A percentile compares a stretch with the other conserved stretches of the same genome.
These are phyloP conservation scores for Lonicera japonica DNA, from an alignment of 129 eudicot genomes.

Conservation along the genomic window DNA sequence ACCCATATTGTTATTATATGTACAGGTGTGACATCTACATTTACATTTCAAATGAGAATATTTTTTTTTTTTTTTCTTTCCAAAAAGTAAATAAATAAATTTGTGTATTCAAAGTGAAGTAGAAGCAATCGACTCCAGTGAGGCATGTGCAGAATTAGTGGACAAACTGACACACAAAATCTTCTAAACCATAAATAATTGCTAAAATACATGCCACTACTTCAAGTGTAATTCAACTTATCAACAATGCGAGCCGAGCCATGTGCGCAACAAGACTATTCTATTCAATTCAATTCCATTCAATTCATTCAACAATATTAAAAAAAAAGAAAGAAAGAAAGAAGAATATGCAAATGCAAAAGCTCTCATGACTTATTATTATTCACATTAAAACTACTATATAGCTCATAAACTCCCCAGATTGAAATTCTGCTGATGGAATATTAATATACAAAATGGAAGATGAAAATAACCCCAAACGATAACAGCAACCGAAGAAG, in stretches of 20 bases:
- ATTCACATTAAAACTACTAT: conserved; percentile 49
- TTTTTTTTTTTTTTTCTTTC: too few relatives aligned
- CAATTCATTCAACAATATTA: too few relatives aligned
- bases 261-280: conserved; percentile 32
- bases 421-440: conserved; percentile 6
- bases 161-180: conserved; percentile 28
- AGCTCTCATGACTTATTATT: conserved; percentile 22
- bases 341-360: conserved; percentile 12
- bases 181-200: conserved; percentile 11
- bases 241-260: conserved; percentile 8
- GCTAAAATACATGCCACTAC: conserved; percentile 11
- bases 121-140: conserved; percentile 28
- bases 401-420: conserved; percentile 35
- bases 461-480: conserved; percentile 10
- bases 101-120: conserved; percentile 5
- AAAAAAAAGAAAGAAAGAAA: too few relatives aligned
- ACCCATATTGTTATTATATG: conserved; percentile 12
- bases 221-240: conserved; percentile 7
- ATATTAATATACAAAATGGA: conserved; percentile 49
- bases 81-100: not conserved
- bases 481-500: conserved; percentile 10
- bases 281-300: conserved; percentile 7
- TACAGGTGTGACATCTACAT: not conserved
- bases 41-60: not conserved
- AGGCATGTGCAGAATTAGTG: conserved; percentile 41